phyloP scores from a whole-genome alignment of 192 early-diverging fungal genomes.

The Linnemannia zychae region DNA sequence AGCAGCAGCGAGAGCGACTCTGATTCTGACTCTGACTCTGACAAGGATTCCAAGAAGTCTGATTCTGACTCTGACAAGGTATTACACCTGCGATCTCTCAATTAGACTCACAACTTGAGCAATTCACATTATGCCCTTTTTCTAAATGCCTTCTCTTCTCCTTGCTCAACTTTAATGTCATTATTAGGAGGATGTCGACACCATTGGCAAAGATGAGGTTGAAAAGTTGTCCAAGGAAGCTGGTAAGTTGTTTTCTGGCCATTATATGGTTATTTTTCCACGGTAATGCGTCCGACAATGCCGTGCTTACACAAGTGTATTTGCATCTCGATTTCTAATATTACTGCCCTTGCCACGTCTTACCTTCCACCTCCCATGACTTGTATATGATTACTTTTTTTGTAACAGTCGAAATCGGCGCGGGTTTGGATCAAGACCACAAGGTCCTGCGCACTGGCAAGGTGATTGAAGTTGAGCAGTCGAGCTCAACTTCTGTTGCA shows the following conservation, averaged over 20 bases:
- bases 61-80: conserved; percentile 23
- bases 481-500: neutral
- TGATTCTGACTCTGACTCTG: conserved; percentile 20
- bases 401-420: conserved; percentile 13
- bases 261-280: neutral
- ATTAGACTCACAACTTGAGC: no score
- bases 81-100: neutral
- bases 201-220: conserved; percentile 36
- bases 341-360: neutral
- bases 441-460: conserved; percentile 52
- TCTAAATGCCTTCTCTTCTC: no score
- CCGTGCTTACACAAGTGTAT: neutral
- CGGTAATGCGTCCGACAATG: neutral
- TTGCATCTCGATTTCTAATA: neutral
- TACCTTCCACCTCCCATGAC: neutral
- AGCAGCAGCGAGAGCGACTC: conserved; percentile 11
- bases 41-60: conserved; percentile 22
- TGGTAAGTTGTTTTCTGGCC: conserved; percentile 15
- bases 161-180: neutral
- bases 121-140: no score
- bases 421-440: conserved; percentile 23
- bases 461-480: conserved; percentile 18
- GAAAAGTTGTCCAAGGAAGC: conserved; percentile 35
- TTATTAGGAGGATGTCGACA: conserved; percentile 13
- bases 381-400: neutral